phyloP scores from a whole-genome alignment of 2,329 filamentous ascomycete species.

The Aaosphaeria pasadenensis region DNA sequence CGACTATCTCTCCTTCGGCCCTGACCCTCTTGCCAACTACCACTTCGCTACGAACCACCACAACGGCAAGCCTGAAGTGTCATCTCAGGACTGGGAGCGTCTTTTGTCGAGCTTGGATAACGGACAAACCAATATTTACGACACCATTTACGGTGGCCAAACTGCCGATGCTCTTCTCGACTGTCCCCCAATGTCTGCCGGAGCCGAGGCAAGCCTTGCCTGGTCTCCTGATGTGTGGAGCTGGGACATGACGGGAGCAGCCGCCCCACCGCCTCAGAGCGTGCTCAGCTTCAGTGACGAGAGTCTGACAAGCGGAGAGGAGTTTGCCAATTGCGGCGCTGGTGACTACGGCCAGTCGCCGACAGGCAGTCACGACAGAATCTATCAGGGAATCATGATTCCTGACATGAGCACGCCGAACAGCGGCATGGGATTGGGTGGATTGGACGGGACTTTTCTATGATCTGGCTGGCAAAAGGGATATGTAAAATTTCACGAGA shows the following conservation, averaged over 20 bases:
- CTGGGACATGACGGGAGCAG: conserved; percentile 18
- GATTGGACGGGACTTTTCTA: conserved; percentile 40
- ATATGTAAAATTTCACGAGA: too few relatives aligned
- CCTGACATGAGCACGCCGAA: conserved; percentile 28
- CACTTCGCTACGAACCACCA: conserved; percentile 25
- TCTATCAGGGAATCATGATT: conserved; percentile 36
- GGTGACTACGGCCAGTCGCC: conserved; percentile 25
- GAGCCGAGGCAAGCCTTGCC: conserved; percentile 25
- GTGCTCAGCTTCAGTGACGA: conserved; percentile 60
- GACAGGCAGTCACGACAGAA: conserved; percentile 19
- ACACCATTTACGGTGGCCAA: conserved; percentile 72
- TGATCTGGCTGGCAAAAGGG: too few relatives aligned
- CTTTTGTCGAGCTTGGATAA: conserved; percentile 77
- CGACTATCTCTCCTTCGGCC: conserved; percentile 48
- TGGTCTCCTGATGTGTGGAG: conserved; percentile 37
- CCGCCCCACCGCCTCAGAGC: conserved; percentile 46
- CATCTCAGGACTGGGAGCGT: conserved; percentile 75
- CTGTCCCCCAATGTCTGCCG: conserved; percentile 25
- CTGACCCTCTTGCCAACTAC: conserved; percentile 34
- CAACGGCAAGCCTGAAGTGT: conserved; percentile 48
- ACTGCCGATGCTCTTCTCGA: conserved; percentile 41
- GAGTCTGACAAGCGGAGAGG: conserved; percentile 54
- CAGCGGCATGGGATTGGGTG: conserved; percentile 22
- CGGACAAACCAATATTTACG: conserved; percentile 79
- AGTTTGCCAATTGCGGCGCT: conserved; percentile 26